Percentiles rank a stretch among this genome's conserved stretches.
Evolutionary conservation across 352 stramenopile species (phyloP).

Genomic region (Globisporangium iwayamae): DNA sequence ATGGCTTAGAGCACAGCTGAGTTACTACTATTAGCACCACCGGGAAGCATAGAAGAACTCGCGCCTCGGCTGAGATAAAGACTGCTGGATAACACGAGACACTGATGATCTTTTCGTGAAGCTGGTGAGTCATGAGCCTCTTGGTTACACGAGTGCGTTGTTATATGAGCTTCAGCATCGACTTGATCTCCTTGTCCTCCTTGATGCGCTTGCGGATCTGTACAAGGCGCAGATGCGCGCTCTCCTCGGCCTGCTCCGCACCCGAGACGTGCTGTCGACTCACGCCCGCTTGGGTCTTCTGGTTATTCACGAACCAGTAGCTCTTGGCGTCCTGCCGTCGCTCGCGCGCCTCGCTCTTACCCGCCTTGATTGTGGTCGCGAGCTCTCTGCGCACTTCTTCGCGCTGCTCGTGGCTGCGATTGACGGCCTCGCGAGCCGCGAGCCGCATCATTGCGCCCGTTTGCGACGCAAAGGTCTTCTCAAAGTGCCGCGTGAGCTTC

Average conservation of each 20-base stretch:
- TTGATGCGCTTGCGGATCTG: constrained; percentile 36
- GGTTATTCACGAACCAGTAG: constrained; percentile 64
- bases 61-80: neutral
- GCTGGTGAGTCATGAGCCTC: too few relatives aligned
- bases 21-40: neutral
- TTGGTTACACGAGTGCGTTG: neutral
- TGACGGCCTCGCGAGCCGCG: constrained; percentile 43
- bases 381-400: constrained; percentile 30
- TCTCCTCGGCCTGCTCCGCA: constrained; percentile 17
- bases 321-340: constrained; percentile 61
- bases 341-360: constrained; percentile 33
- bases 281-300: constrained; percentile 33
- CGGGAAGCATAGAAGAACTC: neutral
- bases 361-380: constrained; percentile 20
- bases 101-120: too few relatives aligned
- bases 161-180: constrained; percentile 57
- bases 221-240: constrained; percentile 20
- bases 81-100: too few relatives aligned
- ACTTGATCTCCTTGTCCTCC: constrained; percentile 72
- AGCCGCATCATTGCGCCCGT: constrained; percentile 64
- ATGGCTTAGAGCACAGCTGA: constrained; percentile 25
- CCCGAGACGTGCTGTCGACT: constrained; percentile 11
- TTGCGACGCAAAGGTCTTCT: constrained; percentile 50
- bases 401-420: constrained; percentile 24
- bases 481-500: constrained; percentile 51